Evolutionary conservation across 1,284 basidiomycete species (phyloP).

Genomic region (Naganishia liquefaciens): DNA sequence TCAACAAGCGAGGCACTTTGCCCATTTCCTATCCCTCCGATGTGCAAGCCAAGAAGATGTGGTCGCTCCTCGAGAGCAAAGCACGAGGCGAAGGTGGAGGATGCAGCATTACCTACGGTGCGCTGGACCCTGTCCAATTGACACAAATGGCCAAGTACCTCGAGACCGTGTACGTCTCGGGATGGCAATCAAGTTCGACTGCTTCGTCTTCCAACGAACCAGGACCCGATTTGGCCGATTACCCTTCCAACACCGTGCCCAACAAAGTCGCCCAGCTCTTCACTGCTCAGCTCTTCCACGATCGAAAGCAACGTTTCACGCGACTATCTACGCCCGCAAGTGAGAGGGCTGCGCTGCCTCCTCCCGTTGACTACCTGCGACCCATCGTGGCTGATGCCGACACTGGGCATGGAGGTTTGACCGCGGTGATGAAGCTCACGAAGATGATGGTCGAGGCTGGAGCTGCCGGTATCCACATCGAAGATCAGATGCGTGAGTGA

Average conservation of each 20-base stretch:
- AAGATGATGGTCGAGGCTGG: slow-evolving; percentile 78
- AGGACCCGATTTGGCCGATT: slow-evolving; percentile 89
- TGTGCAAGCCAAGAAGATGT: slow-evolving; percentile 84
- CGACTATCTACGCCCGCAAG: slow-evolving; percentile 49
- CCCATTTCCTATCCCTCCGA: slow-evolving; percentile 84
- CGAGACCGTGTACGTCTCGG: slow-evolving; percentile 93
- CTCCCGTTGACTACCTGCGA: slow-evolving; percentile 76
- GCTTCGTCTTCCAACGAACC: slow-evolving; percentile 94
- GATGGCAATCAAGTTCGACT: slow-evolving; percentile 90
- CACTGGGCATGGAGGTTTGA: slow-evolving; percentile 68
- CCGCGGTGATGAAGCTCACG: slow-evolving; percentile 91
- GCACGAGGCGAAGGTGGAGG: slow-evolving; percentile 53
- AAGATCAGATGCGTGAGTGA: slow-evolving; percentile 65
- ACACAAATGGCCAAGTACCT: slow-evolving; percentile 94
- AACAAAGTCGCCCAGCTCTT: slow-evolving; percentile 66
- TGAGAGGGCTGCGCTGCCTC: slow-evolving; percentile 63
- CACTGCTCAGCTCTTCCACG: slow-evolving; percentile 65
- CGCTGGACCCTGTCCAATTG: slow-evolving; percentile 94
- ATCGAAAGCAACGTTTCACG: slow-evolving; percentile 67
- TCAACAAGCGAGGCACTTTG: slow-evolving; percentile 88
- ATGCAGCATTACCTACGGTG: slow-evolving; percentile 72
- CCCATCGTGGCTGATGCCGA: slow-evolving; percentile 94
- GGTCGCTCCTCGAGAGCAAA: slow-evolving; percentile 57
- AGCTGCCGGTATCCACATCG: slow-evolving; percentile 71
- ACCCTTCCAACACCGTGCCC: slow-evolving; percentile 65